These are phyloP conservation scores for Rhododendron molle DNA, from an alignment of 148 eudicot species.

Conservation along the genomic window DNA sequence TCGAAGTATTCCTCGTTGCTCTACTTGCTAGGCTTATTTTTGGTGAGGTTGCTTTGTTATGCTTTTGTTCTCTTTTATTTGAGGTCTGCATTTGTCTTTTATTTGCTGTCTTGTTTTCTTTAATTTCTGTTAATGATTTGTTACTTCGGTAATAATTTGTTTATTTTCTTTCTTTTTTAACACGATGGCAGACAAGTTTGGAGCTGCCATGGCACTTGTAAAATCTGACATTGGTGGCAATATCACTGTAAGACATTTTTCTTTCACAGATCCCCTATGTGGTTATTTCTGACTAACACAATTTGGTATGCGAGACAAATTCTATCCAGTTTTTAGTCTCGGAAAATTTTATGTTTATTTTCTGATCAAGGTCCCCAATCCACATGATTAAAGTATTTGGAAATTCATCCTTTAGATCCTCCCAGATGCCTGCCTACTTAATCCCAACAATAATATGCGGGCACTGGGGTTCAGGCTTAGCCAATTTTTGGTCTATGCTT, in stretches of 20 bases:
- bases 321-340: not conserved
- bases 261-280: not conserved
- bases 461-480: not conserved
- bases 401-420: not conserved
- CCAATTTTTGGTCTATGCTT: not conserved
- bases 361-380: not conserved
- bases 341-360: not conserved
- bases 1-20: not conserved
- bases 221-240: conserved; percentile 67
- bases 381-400: not conserved
- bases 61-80: not conserved
- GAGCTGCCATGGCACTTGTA: conserved; percentile 69
- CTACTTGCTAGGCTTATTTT: not conserved
- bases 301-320: not conserved
- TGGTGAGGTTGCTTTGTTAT: not conserved
- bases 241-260: conserved; percentile 46
- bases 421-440: not conserved
- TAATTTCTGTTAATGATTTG: not conserved
- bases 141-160: not conserved
- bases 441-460: not conserved
- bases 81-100: not conserved
- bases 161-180: not conserved
- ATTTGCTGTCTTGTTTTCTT: not conserved
- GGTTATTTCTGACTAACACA: not conserved
- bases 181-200: conserved; percentile 51